phyloP scores from a whole-genome alignment of 2,329 filamentous ascomycete genomes.

The Paecilomyces formosus region DNA sequence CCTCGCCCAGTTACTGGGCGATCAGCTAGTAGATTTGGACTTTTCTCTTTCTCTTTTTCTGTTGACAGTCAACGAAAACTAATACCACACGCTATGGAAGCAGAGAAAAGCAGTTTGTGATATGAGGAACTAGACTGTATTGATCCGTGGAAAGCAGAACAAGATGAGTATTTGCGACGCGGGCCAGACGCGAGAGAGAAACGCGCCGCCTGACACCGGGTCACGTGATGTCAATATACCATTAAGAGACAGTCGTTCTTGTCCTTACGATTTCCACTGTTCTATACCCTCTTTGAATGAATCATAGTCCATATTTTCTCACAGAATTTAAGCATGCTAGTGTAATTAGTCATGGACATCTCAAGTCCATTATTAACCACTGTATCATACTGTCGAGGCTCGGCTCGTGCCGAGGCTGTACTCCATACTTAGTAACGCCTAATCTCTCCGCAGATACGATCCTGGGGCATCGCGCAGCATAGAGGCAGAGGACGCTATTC shows the following conservation, averaged over 20 bases:
- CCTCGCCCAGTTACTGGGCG: not conserved
- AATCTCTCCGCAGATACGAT: not conserved
- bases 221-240: constrained; percentile 13
- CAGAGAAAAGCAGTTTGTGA: not conserved
- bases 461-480: not conserved
- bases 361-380: not conserved
- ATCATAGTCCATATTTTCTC: not conserved
- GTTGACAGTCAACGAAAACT: not conserved
- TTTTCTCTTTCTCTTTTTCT: not conserved
- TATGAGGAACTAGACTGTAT: not conserved
- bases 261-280: not conserved
- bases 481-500: not conserved
- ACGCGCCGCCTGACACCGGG: constrained; percentile 14
- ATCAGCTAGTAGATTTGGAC: not conserved
- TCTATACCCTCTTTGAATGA: not conserved
- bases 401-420: not conserved
- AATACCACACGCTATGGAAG: not conserved
- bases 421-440: not conserved
- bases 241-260: not conserved
- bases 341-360: not conserved
- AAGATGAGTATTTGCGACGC: constrained; percentile 9
- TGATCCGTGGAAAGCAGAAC: not conserved
- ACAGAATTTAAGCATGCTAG: not conserved
- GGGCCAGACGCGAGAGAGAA: constrained; percentile 7
- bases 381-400: not conserved